These are phyloP conservation scores for Lepidium didymum DNA, from an alignment of 345 rosid species.

Conservation along the genomic window DNA sequence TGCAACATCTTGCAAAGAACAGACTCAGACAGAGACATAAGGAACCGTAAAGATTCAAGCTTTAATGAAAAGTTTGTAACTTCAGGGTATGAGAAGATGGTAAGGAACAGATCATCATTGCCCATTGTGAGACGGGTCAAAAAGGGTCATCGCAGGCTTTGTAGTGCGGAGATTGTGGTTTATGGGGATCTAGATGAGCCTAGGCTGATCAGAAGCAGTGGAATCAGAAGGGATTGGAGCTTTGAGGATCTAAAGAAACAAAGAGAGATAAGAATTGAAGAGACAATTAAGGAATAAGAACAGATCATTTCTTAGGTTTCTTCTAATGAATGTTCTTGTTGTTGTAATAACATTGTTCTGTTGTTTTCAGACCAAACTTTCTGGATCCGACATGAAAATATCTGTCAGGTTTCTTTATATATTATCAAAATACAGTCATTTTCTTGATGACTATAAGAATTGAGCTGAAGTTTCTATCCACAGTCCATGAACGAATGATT, in stretches of 20 bases:
- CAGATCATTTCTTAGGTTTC: neutral
- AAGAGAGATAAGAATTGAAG: constrained; percentile 19
- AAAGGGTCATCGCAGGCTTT: constrained; percentile 34
- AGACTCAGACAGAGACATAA: constrained; percentile 27
- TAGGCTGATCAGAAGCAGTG: constrained; percentile 67
- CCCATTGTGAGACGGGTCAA: constrained; percentile 26
- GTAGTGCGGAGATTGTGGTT: constrained; percentile 26
- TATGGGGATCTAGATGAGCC: constrained; percentile 35
- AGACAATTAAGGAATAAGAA: constrained; percentile 23
- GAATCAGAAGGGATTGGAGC: constrained; percentile 96
- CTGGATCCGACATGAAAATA: neutral
- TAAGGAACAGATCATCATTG: constrained; percentile 14
- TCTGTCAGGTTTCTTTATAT: neutral
- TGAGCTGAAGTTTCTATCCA: neutral
- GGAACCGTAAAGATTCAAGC: constrained; percentile 24
- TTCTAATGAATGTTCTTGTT: neutral
- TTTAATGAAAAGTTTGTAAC: constrained; percentile 39
- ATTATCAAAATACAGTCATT: neutral
- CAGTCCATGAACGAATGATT: neutral
- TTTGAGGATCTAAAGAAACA: constrained; percentile 61
- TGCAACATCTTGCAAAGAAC: constrained; percentile 33
- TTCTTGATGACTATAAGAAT: neutral
- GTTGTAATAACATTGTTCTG: neutral
- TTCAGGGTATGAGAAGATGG: constrained; percentile 16
- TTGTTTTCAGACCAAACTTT: neutral